A percentile compares a stretch with the other conserved stretches of the same genome.
These are phyloP conservation scores for Saccharomyces hybrid DNA, from an alignment of 1,139 yeast genomes.

Conservation along the genomic window DNA sequence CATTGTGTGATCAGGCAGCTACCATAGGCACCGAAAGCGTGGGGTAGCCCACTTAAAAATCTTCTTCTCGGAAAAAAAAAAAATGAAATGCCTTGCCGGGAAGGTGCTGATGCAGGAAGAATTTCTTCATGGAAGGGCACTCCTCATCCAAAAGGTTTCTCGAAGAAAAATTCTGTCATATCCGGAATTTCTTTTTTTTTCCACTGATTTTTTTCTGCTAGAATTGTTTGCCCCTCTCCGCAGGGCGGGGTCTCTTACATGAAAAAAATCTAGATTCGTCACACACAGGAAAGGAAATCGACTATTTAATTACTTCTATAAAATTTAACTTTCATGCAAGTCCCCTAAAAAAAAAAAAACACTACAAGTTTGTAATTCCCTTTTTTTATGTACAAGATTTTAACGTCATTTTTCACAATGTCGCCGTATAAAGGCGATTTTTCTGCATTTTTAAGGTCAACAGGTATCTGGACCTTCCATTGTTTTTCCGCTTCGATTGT, in stretches of 20 bases:
- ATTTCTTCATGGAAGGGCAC: background rate
- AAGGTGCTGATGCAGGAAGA: background rate
- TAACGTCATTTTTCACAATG: background rate
- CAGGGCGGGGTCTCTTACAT: background rate
- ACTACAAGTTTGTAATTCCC: background rate
- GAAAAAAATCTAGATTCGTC: background rate
- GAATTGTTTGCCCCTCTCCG: background rate
- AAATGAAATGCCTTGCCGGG: background rate
- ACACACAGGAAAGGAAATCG: background rate
- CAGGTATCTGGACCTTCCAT: too few species aligned
- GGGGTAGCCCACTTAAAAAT: background rate
- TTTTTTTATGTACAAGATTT: background rate
- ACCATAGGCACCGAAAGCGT: background rate
- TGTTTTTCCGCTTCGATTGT: too few species aligned
- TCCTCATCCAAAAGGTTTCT: background rate
- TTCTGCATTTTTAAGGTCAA: background rate
- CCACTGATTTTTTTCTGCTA: background rate
- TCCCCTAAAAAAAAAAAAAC: background rate
- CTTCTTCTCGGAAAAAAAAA: background rate
- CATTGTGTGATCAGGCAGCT: background rate
- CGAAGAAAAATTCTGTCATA: background rate
- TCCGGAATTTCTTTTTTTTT: background rate
- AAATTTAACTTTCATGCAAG: background rate
- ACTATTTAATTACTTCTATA: background rate
- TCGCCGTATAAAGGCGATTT: background rate